Evolutionary conservation across 345 rosid species (phyloP), one percentile per base, ranked within the genome.

Genomic region (Pseudoturritis turrita): DNA sequence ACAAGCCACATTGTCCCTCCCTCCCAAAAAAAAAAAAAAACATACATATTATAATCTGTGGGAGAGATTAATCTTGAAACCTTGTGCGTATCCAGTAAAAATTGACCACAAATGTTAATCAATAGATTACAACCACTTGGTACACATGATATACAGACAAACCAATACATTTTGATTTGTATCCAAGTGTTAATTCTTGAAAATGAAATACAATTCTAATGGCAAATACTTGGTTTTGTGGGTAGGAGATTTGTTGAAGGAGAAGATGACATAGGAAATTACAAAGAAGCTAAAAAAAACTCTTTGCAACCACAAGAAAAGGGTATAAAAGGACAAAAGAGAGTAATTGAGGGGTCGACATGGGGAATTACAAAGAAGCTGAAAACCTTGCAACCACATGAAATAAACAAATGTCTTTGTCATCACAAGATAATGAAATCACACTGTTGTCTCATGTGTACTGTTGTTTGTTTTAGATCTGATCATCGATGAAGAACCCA

Each of bases 381-480:
- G 56, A 67, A 67, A 68, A 75, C 72, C 47, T 65, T 66, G 68
- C 73, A 59, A 74, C 78, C 78, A 67, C 78, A 75, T 75, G 78
- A 75, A 67, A 67, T 52, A 68, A 67, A 75, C 12, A 52, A 33
- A 68, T 75, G 74, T 75, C 78, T 1, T 18, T 43, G 47, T 75
- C 68, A 51, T 75, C 68, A 51, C 18, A 67, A 40, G 73, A 74
- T 49, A 58, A 52, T 46, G 72, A 74, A 40, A 57, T 39, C 54
- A 74, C 72, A 57, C 37, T 74, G 51, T 65, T 66, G 68, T 74
- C 78, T 74, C 68, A 51, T 50, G 15, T 50, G 33, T 74, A 33
- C 37, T 33, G 37, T 33, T 33, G 35, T 66, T 12, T 74, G 37
- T 49, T 57, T 58, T 59, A 50, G 31, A 59, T 74, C 78, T 59